Conservation (phyloP, 108 stramenopile genomes). For the Nitzschia sp. region DNA sequence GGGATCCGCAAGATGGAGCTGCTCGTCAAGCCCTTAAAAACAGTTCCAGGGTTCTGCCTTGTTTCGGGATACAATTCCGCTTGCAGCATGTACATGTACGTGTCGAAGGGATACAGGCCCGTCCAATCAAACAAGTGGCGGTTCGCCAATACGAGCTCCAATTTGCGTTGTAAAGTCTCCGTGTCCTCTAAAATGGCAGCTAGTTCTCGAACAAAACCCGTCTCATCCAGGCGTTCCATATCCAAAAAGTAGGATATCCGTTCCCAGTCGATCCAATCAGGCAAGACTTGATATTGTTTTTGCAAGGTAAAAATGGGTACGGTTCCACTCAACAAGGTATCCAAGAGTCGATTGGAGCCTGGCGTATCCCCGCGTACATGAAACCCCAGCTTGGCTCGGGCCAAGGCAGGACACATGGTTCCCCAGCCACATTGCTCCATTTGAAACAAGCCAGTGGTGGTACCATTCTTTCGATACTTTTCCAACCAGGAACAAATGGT, state of each 20-base stretch:
- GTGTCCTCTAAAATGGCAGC: background rate
- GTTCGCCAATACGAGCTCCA: conserved; percentile 15
- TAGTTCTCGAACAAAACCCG: background rate
- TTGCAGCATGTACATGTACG: conserved; percentile 27
- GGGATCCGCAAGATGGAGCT: background rate
- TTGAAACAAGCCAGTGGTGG: background rate
- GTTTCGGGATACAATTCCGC: conserved; percentile 34
- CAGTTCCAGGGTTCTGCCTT: background rate
- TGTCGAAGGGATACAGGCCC: conserved; percentile 28
- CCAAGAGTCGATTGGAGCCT: conserved; percentile 19
- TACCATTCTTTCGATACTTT: background rate
- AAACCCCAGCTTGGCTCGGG: conserved; percentile 24
- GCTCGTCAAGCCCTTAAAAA: background rate
- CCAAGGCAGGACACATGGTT: conserved; percentile 23
- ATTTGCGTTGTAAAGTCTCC: conserved; percentile 1
- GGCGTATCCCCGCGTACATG: conserved; percentile 32
- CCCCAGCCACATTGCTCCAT: conserved; percentile 23
- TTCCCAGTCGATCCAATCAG: conserved; percentile 30
- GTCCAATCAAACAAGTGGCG: conserved; percentile 34
- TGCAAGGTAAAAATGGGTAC: conserved; percentile 35
- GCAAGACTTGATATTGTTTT: conserved; percentile 18
- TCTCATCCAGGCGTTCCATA: background rate
- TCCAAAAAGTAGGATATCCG: conserved; percentile 29
- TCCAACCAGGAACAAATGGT: conserved; percentile 14
- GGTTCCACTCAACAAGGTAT: conserved; percentile 33